Evolutionary conservation across 441 rosid genomes (phyloP), one percentile per base, ranked within the genome.

Genomic region (Lagerstroemia fauriei): DNA sequence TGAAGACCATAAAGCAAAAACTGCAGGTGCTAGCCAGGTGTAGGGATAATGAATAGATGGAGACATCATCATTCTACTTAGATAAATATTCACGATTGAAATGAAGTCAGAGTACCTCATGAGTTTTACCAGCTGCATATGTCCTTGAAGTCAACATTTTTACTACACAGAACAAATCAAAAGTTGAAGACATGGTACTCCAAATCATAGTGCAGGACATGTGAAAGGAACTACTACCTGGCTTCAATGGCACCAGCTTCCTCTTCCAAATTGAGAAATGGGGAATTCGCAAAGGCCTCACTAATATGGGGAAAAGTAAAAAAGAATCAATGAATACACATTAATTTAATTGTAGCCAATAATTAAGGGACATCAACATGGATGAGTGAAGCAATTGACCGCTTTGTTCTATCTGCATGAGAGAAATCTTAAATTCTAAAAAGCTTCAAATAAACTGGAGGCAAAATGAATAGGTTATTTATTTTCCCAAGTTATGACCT

Each of bases 201-300:
- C 46, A 18, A 73, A 73, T 68, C 34, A 29, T 25, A 16, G n/a
- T 47, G 25, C 63, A 38, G 47, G 22, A 83, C 71, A 44, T 1
- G 17, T 75, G 74, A 83, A 79, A 61, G 16, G 78, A 74, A 86
- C 71, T 68, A 82, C 89, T 82, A 93, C 98, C 94, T 88, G 76
- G 89, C 85, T 77, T 90, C 92, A 63, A 90, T 71, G 89, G n/a
- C 86, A 76, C 98, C 97, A 75, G 96, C 96, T 79, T 88, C 91
- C 83, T 90, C 97, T 69, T 98, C 98, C 77, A 97, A 91, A 86
- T 95, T 93, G 88, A 96, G 92, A 92, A 93, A 96, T n/a, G 46
- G 99, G 78, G 98, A 86, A 85, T 96, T 93, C 76, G 89, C 94
- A 83, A 96, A 93, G 80, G 95, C 98, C 88, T 89, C 97, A 83